Base-by-base conservation (phyloP, 108 stramenopile genomes). In the Chaetoceros tenuissimus region DNA sequence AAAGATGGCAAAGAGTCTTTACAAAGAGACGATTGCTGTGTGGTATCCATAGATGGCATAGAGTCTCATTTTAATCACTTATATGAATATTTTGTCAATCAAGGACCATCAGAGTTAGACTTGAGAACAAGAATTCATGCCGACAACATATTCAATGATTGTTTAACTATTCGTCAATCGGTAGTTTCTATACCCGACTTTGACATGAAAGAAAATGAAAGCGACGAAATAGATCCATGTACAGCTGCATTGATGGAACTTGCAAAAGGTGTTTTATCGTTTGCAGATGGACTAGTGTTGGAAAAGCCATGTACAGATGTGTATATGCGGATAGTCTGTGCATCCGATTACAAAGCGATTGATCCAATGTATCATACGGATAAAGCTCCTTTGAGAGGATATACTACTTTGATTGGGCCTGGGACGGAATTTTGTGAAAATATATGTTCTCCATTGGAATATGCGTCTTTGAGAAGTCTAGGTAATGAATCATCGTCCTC, bases 281-380 rank as follows among this genome's bases (percentile, higher is more conserved):
- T 77, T 24, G 59, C 75, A 10, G 67, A 77, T 66, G 67, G 71
- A 20, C n/a, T n/a, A n/a, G n/a, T n/a, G n/a, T n/a, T n/a, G n/a
- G n/a, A n/a, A n/a, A 66, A 61, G 46, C 28, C 64, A 17, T 55
- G 54, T 10, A 65, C 60, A n/a, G 73, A 74, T 61, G 73, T 74
- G 23, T 67, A 71, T 58, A 55, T 78, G 51, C n/a, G n/a, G n/a
- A 57, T 78, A 21, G 80, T 78, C 3, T 69, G 69, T 51, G 80
- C 80, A 24, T 81, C 80, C 10, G 52, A 52, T 21, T 81, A 81
- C 48, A 17, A 50, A 0, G 80, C 80, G 16, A 50, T 17, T 21
- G 77, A 81, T 63, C 80, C 80, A 16, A 61, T 67, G 68, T 81
- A 63, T 53, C 80, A 81, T 46, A 81, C 80, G 0, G 80, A 81